Base-by-base conservation (phyloP, 495 filamentous ascomycete species). In the Jackrogersella multiformis region DNA sequence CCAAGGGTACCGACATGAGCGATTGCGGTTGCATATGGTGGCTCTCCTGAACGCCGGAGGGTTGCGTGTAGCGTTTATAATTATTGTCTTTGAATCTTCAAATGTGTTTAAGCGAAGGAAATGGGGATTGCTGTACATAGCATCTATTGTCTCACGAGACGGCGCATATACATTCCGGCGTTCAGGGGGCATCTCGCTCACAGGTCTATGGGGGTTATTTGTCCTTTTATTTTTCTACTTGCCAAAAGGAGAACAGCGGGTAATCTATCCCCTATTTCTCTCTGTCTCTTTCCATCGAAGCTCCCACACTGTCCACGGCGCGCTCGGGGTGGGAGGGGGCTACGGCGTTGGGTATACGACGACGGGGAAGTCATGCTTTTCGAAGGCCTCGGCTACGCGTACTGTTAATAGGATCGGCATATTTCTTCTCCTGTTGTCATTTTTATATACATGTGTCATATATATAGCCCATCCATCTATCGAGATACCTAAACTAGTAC, bases 11-110 rank as follows among this genome's bases (percentile, higher is more conserved):
- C 28, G 70, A 77, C 15, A 65, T 77, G 53, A 77, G 60, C 41
- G 68, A 73, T 32, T 78, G 76, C 28, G 73, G 76, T 9, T 78
- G 76, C 46, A 61, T 74, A 58, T 78, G 76, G 76, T 73, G 74
- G 72, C 49, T 76, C 18, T 58, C 56, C 36, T 72, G 58, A 73
- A 62, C 49, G 51, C 46, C 39, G 26, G 52, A 36, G 7, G 16
- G 0, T 56, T 41, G 36, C 56, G 13, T 49, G 41, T 24, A 60
- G 48, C 42, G 39, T 55, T 24, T n/a, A 32, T 5, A 48, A 32
- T 52, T 36, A 3, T 42, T 66, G 12, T 61, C 59, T 61, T 41
- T 49, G 30, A 32, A 49, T 30, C 10, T 60, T 65, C 54, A 23
- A 44, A 26, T 63, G 41, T 53, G 35, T 51, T 56, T 12, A 48